These are phyloP conservation scores for Ricinus communis DNA, from an alignment of 345 rosid genomes.

Conservation along the genomic window DNA sequence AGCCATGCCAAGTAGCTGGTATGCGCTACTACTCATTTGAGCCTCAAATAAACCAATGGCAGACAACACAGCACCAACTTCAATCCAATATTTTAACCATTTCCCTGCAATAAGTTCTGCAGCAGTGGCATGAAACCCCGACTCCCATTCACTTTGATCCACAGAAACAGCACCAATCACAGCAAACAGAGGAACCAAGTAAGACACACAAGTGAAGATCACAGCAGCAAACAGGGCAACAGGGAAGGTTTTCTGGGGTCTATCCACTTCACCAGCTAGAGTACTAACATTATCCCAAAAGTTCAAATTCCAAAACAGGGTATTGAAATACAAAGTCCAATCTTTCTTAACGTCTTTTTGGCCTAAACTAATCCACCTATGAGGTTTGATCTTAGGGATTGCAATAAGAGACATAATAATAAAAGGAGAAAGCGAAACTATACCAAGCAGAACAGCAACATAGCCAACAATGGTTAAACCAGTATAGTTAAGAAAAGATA, in stretches of 20 bases:
- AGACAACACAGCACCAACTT: conserved; percentile 69
- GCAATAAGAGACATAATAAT: conserved; percentile 61
- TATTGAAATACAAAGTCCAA: conserved; percentile 82
- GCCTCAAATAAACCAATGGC: conserved; percentile 79
- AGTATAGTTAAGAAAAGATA: conserved; percentile 68
- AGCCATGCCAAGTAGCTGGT: conserved; percentile 81
- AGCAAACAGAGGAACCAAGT: conserved; percentile 76
- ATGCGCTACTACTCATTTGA: conserved; percentile 71
- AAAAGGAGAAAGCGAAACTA: conserved; percentile 75
- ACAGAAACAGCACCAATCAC: conserved; percentile 66
- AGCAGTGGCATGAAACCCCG: conserved; percentile 71
- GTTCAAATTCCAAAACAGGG: conserved; percentile 91
- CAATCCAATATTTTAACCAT: conserved; percentile 76
- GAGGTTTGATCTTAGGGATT: conserved; percentile 64
- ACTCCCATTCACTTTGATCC: conserved; percentile 57
- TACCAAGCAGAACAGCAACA: conserved; percentile 59
- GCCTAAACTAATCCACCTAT: conserved; percentile 72
- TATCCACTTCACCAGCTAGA: conserved; percentile 76
- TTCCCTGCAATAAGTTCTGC: conserved; percentile 74
- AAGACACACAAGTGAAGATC: conserved; percentile 74
- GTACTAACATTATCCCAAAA: conserved; percentile 94
- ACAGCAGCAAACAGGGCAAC: conserved; percentile 61
- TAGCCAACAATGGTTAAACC: conserved; percentile 77
- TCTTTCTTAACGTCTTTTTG: conserved; percentile 54
- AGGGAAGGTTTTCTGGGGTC: conserved; percentile 69